These are phyloP conservation scores for Candida krabiensis DNA, from an alignment of 805 yeast genomes.

Conservation along the genomic window DNA sequence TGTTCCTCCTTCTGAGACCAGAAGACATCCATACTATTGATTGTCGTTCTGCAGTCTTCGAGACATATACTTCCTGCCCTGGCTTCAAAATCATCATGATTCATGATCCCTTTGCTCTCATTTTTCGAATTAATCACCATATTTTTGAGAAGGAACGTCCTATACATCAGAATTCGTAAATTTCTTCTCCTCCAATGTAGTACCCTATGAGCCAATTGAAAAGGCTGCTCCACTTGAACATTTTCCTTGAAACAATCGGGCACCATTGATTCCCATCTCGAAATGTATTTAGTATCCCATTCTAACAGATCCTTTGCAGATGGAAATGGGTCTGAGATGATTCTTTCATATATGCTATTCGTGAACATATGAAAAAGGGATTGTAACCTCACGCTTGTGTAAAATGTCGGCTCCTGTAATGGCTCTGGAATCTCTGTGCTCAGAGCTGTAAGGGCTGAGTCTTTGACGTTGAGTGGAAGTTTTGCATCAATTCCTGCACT, in stretches of 20 bases:
- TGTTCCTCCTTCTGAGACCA: constrained; percentile 9
- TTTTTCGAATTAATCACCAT: background rate
- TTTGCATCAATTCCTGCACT: constrained; percentile 15
- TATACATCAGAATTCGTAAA: constrained; percentile 17
- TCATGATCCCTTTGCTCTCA: background rate
- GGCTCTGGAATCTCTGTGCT: constrained; percentile 3
- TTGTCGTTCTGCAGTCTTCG: constrained; percentile 13
- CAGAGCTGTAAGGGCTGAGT: constrained; percentile 10
- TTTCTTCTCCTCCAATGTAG: constrained; percentile 16
- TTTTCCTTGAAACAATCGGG: constrained; percentile 11
- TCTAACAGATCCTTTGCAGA: constrained; percentile 13
- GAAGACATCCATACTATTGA: constrained; percentile 11
- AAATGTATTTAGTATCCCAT: constrained; percentile 14
- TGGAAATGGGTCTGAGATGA: constrained; percentile 18
- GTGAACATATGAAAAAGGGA: constrained; percentile 16
- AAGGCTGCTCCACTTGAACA: constrained; percentile 5
- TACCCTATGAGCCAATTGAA: constrained; percentile 10
- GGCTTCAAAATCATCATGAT: background rate
- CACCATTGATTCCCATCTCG: constrained; percentile 9
- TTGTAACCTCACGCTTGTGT: constrained; percentile 15
- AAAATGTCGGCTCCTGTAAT: constrained; percentile 11
- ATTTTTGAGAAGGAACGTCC: constrained; percentile 11
- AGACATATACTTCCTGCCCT: constrained; percentile 13
- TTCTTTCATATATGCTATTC: constrained; percentile 17
- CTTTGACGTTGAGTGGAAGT: constrained; percentile 14